A percentile compares a stretch with the other conserved stretches of the same genome.
These are phyloP conservation scores for Avena atlantica DNA, from an alignment of 176 grass and related monocot genomes.

Conservation along the genomic window DNA sequence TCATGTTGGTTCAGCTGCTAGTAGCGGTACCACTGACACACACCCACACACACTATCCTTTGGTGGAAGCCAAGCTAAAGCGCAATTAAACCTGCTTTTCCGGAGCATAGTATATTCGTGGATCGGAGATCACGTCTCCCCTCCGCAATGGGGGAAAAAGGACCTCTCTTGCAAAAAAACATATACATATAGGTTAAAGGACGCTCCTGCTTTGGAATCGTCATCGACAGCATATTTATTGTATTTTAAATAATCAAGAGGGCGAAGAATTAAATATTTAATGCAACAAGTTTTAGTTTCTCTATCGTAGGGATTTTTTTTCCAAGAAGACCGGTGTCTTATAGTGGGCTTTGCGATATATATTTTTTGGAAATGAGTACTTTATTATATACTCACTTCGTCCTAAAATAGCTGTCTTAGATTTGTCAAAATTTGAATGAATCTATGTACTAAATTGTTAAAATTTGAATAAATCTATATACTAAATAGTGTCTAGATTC, in stretches of 20 bases:
- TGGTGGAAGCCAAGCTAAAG: slow-evolving; percentile 34
- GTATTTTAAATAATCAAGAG: not conserved
- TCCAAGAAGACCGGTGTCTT: no score
- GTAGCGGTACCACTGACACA: not conserved
- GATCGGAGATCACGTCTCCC: slow-evolving; percentile 40
- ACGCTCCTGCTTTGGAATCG: not conserved
- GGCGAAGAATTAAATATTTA: not conserved
- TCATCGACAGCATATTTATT: not conserved
- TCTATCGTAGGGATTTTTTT: not conserved
- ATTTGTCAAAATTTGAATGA: no score
- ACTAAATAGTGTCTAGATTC: no score
- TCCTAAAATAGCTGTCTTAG: no score
- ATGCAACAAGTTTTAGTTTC: not conserved
- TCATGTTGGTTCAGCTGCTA: slow-evolving; percentile 7
- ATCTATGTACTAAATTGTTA: no score
- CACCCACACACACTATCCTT: not conserved
- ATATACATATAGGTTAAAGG: not conserved
- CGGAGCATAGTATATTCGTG: slow-evolving; percentile 3
- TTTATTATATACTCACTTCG: no score
- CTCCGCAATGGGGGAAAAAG: not conserved
- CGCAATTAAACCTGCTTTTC: not conserved
- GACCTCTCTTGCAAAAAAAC: no score
- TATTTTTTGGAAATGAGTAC: no score
- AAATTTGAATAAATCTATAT: no score
- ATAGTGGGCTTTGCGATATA: no score